Base-by-base conservation (phyloP, 2,329 filamentous ascomycete species). In the Tolypocladium pustulatum region DNA sequence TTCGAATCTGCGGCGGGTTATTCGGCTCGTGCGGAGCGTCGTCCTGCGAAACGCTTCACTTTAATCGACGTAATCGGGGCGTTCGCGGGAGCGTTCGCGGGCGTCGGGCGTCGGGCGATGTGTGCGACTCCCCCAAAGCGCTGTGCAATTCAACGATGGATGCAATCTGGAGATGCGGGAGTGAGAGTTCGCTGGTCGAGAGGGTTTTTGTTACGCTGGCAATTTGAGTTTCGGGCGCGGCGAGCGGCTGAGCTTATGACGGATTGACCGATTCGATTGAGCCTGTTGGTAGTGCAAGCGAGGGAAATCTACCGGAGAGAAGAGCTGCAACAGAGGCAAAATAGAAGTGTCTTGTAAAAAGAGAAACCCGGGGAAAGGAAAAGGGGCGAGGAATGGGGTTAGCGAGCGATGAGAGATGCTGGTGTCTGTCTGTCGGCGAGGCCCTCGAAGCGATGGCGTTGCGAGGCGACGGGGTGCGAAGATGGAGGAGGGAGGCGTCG, bases 1-100 rank as follows among this genome's bases (percentile, higher is more conserved):
- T 32, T 52, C 30, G 13, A 34, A 20, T 20, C 27, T 13, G 46
- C 2, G 55, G 54, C 55, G 62, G 59, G 56, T 61, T 32, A n/a
- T 56, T 59, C 49, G 25, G 56, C 36, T 46, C 38, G 40, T n/a
- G 32, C 43, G 55, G 49, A 52, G 49, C 36, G 53, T 58, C 53
- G 57, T 55, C 57, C 41, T 56, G 57, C 41, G 53, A 40, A 58
- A 51, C 57, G 57, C 34, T 49, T 58, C 36, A 41, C 30, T 30
- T 37, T 40, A 56, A 56, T 32, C 25, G 38, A 43, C 27, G 37
- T 20, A 15, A 38, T 22, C 38, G 27, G 38, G 53, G 15, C 46
- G 37, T 55, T 43, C 25, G 54, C n/a, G n/a, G n/a, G n/a, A n/a
- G n/a, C n/a, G n/a, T n/a, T n/a, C n/a, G n/a, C n/a, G n/a, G n/a